Evolutionary conservation across 2,329 filamentous ascomycete genomes (phyloP), one percentile per base, ranked within the genome.

Genomic region (Penicillium sp.): DNA sequence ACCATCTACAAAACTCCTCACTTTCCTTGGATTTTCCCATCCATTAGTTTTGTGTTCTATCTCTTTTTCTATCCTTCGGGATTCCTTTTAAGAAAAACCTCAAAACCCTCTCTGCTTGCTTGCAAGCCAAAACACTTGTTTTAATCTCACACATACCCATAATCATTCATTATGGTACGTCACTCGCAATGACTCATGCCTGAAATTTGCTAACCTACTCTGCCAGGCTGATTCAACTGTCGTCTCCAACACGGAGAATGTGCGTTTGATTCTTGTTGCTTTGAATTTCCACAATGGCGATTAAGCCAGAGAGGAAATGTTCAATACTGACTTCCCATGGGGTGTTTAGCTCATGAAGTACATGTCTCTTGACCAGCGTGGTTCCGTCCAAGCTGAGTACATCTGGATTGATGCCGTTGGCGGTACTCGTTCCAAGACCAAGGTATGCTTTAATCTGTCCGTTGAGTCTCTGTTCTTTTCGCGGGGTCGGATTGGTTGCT

Each of bases 351-450:
- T 97, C 78, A 82, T 89, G 78, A 97, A 97, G 81, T 98, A 93
- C 85, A 87, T 95, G 80, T 83, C 83, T 73, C 90, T 98, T 71
- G 89, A 92, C 77, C 93, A 98, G 83, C 90, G 89, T 78, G 93
- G 92, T 77, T 82, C 81, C 69, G 83, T 96, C 74, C 95, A 96
- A 79, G 93, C 92, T 74, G 93, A 97, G 82, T 97, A 97, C 81
- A 87, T 97, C 83, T 97, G 93, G 93, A 89, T 97, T 76, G 93
- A 97, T 74, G 83, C 90, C 65, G 79, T 81, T 65, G 92, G 93
- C 76, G 88, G 89, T 72, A 85, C 90, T 69, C 92, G 95, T 72
- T 96, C 92, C 76, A 99, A 98, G 84, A 93, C 90, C 74, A 96
- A 92, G 85, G 93, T 97, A 84, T 84, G 91, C 83, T 64, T 61